Evolutionary conservation across 1,139 yeast genomes (phyloP), one percentile per base, ranked within the genome.

Genomic region (Yamadazyma taylorii): DNA sequence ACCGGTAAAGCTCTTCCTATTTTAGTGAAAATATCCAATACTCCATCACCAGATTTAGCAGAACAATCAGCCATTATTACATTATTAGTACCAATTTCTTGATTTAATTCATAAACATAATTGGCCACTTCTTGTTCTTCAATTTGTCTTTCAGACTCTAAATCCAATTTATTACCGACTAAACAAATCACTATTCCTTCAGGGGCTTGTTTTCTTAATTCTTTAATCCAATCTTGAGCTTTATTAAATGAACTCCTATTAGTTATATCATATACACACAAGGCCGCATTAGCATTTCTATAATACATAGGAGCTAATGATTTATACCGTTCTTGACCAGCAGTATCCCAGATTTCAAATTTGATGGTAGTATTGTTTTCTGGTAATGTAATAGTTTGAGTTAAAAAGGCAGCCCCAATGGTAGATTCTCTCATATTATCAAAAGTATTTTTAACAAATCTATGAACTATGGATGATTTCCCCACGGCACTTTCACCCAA

Each of bases 161-260:
- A 64, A 69, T 92, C 97, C 1, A 80, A 55, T 58, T 89, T 89
- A 73, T 92, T 92, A 43, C 96, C 97, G 9, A 88, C 95, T 29
- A 89, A 66, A 12, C 92, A 89, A 54, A 90, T 87, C 32, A 90
- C 84, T 37, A 92, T 84, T 39, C 86, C 85, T 43, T 82, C 85
- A 34, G 79, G 78, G 3, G 96, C 96, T 58, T 90, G 97, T 53
- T 87, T 85, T 64, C 88, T 90, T 48, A 94, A 74, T 64, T 94
- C 98, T 55, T 85, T 85, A 38, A 92, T 88, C 99, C 99, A 94
- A 36, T 88, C 85, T 58, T 89, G 90, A 1, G 98, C 98, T 55
- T 92, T 83, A 34, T 75, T 79, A 50, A 92, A 75, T 4, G 97
- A 89, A 2, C 88, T 71, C 25, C 55, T 51, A 37, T 53, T 58